Base-by-base conservation (phyloP, 768 basidiomycete species). In the Calocybe gangraenosa region DNA sequence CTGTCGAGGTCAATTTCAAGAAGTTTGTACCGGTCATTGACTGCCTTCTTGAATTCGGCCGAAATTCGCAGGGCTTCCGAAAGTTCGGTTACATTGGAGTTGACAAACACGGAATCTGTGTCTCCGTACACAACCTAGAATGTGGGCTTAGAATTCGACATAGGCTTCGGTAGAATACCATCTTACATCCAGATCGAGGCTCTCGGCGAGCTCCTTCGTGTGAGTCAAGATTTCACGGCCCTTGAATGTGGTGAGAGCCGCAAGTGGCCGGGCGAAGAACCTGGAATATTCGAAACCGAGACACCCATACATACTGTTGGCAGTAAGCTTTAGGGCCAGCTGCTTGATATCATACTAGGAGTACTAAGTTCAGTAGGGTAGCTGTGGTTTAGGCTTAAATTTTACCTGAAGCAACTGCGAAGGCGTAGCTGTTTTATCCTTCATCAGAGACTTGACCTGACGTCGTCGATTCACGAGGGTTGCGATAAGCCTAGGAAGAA, bases 231-330 rank as follows among this genome's bases (percentile, higher is more conserved):
- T 98, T 66, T 98, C 93, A 64, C 96, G 85, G 57, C 96, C 96
- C 64, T 95, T 98, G 78, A 82, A 93, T 0, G 96, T 99, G 17
- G 94, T 98, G 38, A 99, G 76, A 35, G 96, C 92, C 13, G 96
- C 96, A n/a, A 99, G 80, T 0, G 94, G 92, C 34, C 91, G 79
- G 17, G 96, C 96, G 53, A 93, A 97, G 73, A 98, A 98, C 40
- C 96, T 74, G 8, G 96, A 97, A 55, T 92, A 88, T 59, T 94
- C 92, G 61, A 97, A 98, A 38, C 96, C 96, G 17, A 99, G 83
- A 73, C 96, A 99, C 14, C 96, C 96, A 64, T 99, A 99, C 96
- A 98, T 99, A 74, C 91, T 94, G 70, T 99, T 98, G 39, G 96
- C 96, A 3, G 96, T 99, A 25, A 98, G 81, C 68, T 98, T 98